Evolutionary conservation across 140 eudicot genomes (phyloP).

Genomic region (Anethum foeniculum): DNA sequence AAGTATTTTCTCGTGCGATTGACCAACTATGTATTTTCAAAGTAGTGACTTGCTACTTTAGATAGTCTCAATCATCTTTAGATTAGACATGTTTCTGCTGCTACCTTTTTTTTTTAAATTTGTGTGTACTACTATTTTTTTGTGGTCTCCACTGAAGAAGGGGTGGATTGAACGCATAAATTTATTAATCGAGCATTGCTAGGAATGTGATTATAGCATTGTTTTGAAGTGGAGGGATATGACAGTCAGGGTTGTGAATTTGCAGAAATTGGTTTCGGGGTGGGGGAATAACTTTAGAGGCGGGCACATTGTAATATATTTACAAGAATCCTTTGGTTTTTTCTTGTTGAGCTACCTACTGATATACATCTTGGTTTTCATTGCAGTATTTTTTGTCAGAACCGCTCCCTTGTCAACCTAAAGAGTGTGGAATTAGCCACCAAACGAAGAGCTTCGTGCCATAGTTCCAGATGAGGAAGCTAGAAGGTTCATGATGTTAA

Average conservation of each 20-base stretch:
- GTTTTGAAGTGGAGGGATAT: not conserved
- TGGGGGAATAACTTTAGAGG: too few species aligned
- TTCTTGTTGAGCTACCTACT: too few species aligned
- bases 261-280: too few species aligned
- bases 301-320: too few species aligned
- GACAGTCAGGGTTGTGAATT: not conserved
- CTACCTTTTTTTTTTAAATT: too few species aligned
- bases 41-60: not conserved
- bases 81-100: not conserved
- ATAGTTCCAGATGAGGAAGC: slow-evolving; percentile 87
- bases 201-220: not conserved
- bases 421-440: slow-evolving; percentile 86
- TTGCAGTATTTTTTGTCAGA: too few species aligned
- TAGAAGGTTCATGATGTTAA: slow-evolving; percentile 47
- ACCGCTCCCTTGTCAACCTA: slow-evolving; percentile 72
- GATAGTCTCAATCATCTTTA: not conserved
- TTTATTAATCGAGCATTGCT: not conserved
- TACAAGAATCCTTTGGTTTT: too few species aligned
- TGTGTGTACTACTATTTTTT: not conserved
- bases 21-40: not conserved
- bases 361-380: too few species aligned
- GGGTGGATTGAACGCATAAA: not conserved
- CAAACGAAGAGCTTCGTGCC: slow-evolving; percentile 92
- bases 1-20: not conserved
- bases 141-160: not conserved